These are phyloP conservation scores for Pleurotus tuber-regium DNA, from an alignment of 768 basidiomycete genomes.

Conservation along the genomic window DNA sequence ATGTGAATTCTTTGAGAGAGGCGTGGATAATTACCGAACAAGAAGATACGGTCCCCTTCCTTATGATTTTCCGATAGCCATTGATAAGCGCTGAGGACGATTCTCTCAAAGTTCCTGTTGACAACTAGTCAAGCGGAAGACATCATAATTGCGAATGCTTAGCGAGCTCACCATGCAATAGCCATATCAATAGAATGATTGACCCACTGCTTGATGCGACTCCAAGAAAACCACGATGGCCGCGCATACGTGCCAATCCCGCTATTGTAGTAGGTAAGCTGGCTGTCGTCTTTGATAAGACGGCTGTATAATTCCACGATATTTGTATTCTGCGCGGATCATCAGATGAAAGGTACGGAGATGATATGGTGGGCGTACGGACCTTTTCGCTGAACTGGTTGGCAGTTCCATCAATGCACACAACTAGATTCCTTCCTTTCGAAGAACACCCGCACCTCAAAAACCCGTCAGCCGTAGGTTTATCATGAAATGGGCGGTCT, in stretches of 20 bases:
- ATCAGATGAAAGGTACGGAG: neutral
- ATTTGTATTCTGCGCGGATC: conserved; percentile 32
- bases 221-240: conserved; percentile 13
- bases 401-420: conserved; percentile 26
- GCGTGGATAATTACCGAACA: conserved; percentile 29
- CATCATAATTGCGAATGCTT: neutral
- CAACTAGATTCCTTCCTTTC: conserved; percentile 43
- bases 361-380: neutral
- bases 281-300: conserved; percentile 29
- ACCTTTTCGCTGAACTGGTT: conserved; percentile 24
- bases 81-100: conserved; percentile 32
- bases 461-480: no score
- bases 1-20: neutral
- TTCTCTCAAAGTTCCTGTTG: conserved; percentile 31
- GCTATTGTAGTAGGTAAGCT: conserved; percentile 39
- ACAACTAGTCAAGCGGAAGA: neutral
- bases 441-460: no score
- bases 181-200: conserved; percentile 26
- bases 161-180: conserved; percentile 29
- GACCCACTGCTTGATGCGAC: conserved; percentile 15
- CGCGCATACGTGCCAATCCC: conserved; percentile 35
- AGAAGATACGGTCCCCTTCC: conserved; percentile 33
- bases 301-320: conserved; percentile 36
- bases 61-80: conserved; percentile 40
- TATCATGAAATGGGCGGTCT: no score